Conservation (phyloP, 352 stramenopile genomes). For the Plasmopara viticola region DNA sequence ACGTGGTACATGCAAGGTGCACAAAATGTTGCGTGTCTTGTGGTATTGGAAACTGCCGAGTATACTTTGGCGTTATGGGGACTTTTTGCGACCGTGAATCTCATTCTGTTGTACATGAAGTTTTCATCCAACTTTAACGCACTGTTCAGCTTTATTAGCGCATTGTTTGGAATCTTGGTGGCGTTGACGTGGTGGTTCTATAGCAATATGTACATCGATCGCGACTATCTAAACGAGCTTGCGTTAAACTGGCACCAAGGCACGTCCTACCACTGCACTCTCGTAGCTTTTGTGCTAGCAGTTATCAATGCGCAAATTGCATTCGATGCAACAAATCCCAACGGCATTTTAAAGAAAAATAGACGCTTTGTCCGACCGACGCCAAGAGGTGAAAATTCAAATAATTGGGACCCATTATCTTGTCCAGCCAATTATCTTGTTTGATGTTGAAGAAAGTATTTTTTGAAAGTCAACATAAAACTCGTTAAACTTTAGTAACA, state of each 20-base stretch:
- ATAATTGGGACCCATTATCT: constrained; percentile 35
- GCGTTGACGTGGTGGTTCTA: constrained; percentile 52
- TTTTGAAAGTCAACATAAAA: no score
- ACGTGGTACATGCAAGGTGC: constrained; percentile 48
- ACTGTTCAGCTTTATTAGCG: constrained; percentile 33
- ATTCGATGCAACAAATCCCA: constrained; percentile 10
- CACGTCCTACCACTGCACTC: constrained; percentile 31
- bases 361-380: constrained; percentile 17
- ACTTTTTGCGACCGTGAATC: constrained; percentile 20
- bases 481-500: not conserved
- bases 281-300: constrained; percentile 25
- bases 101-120: constrained; percentile 16
- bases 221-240: constrained; percentile 27
- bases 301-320: constrained; percentile 23
- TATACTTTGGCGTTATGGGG: constrained; percentile 45
- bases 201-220: constrained; percentile 41
- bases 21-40: constrained; percentile 48
- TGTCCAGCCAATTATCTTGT: constrained; percentile 55
- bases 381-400: constrained; percentile 7
- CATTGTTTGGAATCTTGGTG: constrained; percentile 31
- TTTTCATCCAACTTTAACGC: constrained; percentile 8
- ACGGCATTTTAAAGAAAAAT: constrained; percentile 20
- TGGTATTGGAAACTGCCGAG: constrained; percentile 47
- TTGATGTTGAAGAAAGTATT: constrained; percentile 7
- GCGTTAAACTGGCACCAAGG: constrained; percentile 35